A percentile compares a stretch with the other conserved stretches of the same genome.
phyloP scores from a whole-genome alignment of 1,139 yeast species.

The Pneumocystis sp. region DNA sequence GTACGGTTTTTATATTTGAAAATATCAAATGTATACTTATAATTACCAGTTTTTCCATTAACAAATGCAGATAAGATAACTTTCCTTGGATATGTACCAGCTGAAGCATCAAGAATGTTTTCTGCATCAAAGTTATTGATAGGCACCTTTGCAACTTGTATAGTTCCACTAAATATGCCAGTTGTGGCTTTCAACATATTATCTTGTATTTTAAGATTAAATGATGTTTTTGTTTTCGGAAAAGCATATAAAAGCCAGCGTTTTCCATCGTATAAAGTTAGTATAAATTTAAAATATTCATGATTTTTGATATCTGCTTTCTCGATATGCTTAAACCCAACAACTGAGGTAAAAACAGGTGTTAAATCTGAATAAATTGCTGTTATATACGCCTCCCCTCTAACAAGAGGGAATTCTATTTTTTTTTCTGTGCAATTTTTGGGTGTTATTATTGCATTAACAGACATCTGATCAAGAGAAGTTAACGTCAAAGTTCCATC shows the following conservation, averaged over 20 bases:
- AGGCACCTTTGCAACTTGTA: constrained; percentile 51
- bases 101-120: constrained; percentile 24
- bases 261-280: constrained; percentile 25
- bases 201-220: constrained; percentile 28
- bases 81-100: constrained; percentile 40
- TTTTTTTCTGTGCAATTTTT: constrained; percentile 19
- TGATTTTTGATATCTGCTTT: constrained; percentile 27
- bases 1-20: constrained; percentile 41
- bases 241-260: constrained; percentile 46
- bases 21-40: constrained; percentile 37
- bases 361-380: constrained; percentile 44
- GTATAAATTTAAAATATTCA: constrained; percentile 36
- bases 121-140: constrained; percentile 13
- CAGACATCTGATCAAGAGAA: constrained; percentile 43
- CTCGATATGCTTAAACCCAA: constrained; percentile 37
- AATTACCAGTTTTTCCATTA: constrained; percentile 31
- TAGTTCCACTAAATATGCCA: constrained; percentile 36
- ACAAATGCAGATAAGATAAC: constrained; percentile 30
- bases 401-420: constrained; percentile 33
- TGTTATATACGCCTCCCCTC: constrained; percentile 71
- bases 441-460: constrained; percentile 34
- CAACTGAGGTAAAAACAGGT: constrained; percentile 39
- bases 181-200: constrained; percentile 30
- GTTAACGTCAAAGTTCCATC: constrained; percentile 27
- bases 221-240: constrained; percentile 18